Conservation (phyloP, 2,329 filamentous ascomycete genomes). For the Dryadomyces quercus-mongolicae region DNA sequence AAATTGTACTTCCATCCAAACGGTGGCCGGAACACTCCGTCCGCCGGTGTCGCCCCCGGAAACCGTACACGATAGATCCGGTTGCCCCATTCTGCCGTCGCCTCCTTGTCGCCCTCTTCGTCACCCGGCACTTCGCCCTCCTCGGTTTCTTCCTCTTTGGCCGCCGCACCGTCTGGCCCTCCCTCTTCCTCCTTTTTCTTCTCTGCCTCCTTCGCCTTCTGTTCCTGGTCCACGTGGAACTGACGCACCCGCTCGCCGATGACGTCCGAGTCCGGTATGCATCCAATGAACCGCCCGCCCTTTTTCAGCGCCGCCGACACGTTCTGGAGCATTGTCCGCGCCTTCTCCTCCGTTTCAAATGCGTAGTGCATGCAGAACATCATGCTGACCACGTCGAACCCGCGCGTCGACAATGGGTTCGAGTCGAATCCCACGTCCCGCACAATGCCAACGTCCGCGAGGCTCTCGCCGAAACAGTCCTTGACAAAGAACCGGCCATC, state of each 20-base stretch:
- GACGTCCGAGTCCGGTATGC: constrained; percentile 93
- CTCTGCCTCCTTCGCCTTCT: constrained; percentile 22
- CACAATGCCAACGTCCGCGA: constrained; percentile 72
- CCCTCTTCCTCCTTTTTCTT: constrained; percentile 22
- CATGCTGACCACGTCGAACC: constrained; percentile 94
- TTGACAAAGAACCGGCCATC: constrained; percentile 82
- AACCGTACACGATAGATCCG: constrained; percentile 86
- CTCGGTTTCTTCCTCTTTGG: constrained; percentile 19
- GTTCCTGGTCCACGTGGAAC: constrained; percentile 45
- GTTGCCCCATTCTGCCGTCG: constrained; percentile 79
- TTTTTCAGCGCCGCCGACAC: constrained; percentile 86
- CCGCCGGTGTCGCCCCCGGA: constrained; percentile 65
- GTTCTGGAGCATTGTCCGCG: constrained; percentile 84
- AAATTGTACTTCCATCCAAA: constrained; percentile 99
- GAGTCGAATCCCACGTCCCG: constrained; percentile 79
- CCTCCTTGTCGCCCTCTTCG: constrained; percentile 28
- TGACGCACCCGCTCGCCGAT: constrained; percentile 67
- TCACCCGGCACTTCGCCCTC: constrained; percentile 33
- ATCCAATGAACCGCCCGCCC: constrained; percentile 85
- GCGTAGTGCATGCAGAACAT: constrained; percentile 99
- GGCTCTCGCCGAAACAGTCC: constrained; percentile 79
- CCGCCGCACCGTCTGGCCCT: constrained; percentile 24
- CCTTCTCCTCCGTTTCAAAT: constrained; percentile 85
- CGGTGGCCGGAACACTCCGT: constrained; percentile 85
- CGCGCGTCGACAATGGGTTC: constrained; percentile 58